phyloP scores from a whole-genome alignment of 2,329 filamentous ascomycete species.

The Paracoccidioides lutzii region DNA sequence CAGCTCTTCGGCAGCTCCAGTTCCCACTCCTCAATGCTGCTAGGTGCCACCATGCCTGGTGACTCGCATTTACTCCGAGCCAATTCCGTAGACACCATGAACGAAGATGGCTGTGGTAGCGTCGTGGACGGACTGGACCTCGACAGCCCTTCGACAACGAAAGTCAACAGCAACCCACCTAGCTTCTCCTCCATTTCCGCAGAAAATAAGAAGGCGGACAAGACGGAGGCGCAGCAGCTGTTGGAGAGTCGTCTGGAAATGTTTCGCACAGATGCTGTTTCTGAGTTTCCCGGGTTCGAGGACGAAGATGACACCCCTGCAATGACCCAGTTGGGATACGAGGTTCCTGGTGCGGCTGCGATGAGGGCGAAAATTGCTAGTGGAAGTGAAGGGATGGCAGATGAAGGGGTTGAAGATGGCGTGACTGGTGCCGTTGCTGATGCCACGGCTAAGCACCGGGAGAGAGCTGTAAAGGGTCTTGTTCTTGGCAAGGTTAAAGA shows the following conservation, averaged over 20 bases:
- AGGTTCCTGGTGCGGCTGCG: slow-evolving; percentile 39
- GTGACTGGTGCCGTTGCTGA: neutral
- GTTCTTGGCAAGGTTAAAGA: slow-evolving; percentile 20
- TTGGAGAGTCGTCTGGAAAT: slow-evolving; percentile 8
- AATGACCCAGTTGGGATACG: slow-evolving; percentile 37
- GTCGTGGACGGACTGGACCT: slow-evolving; percentile 19
- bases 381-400: slow-evolving; percentile 1
- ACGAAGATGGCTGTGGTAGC: slow-evolving; percentile 30
- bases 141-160: slow-evolving; percentile 11
- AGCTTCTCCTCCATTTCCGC: slow-evolving; percentile 23
- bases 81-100: slow-evolving; percentile 39
- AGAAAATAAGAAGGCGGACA: slow-evolving; percentile 6
- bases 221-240: slow-evolving; percentile 9
- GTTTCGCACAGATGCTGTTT: slow-evolving; percentile 12
- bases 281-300: slow-evolving; percentile 14
- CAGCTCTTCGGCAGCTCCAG: slow-evolving; percentile 32
- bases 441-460: neutral
- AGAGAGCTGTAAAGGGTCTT: slow-evolving; percentile 1
- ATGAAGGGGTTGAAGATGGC: neutral
- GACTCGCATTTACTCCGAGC: slow-evolving; percentile 26
- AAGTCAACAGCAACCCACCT: slow-evolving; percentile 16
- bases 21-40: slow-evolving; percentile 25
- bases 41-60: slow-evolving; percentile 6
- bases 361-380: slow-evolving; percentile 44
- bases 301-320: slow-evolving; percentile 21